A percentile compares a stretch with the other conserved stretches of the same genome.
These are phyloP conservation scores for Pezicula neosporulosa DNA, from an alignment of 2,329 filamentous ascomycete genomes.

Conservation along the genomic window DNA sequence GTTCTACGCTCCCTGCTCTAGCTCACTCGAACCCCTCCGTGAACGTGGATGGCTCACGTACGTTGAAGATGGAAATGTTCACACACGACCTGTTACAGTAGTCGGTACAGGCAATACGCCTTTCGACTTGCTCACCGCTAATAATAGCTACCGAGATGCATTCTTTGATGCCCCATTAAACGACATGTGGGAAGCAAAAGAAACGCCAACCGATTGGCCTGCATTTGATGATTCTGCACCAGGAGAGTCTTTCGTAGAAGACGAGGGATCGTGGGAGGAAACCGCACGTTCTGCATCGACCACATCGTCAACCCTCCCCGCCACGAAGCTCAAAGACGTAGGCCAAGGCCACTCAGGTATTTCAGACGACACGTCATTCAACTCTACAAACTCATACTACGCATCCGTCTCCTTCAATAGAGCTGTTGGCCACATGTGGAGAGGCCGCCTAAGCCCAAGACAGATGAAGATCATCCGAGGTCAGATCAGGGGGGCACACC, in stretches of 20 bases:
- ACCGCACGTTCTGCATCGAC: not conserved
- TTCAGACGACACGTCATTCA: slow-evolving; percentile 35
- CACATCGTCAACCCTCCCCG: not conserved
- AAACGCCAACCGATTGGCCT: slow-evolving; percentile 5
- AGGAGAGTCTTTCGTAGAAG: slow-evolving; percentile 10
- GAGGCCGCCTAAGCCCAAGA: slow-evolving; percentile 38
- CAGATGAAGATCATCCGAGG: slow-evolving; percentile 41
- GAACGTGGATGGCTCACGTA: slow-evolving; percentile 53
- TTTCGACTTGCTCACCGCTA: slow-evolving; percentile 51
- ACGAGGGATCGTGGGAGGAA: slow-evolving; percentile 18
- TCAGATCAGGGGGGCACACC: slow-evolving; percentile 45
- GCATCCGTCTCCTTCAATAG: slow-evolving; percentile 55
- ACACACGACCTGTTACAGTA: slow-evolving; percentile 59
- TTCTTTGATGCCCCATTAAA: slow-evolving; percentile 65
- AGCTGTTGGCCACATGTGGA: slow-evolving; percentile 47
- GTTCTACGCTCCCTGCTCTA: no score
- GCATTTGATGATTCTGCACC: slow-evolving; percentile 5
- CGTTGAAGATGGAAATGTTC: slow-evolving; percentile 46
- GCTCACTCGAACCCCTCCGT: slow-evolving; percentile 56
- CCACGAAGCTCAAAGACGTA: slow-evolving; percentile 8
- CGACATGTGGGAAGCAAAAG: slow-evolving; percentile 31
- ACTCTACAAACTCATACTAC: slow-evolving; percentile 60
- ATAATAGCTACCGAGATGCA: slow-evolving; percentile 52
- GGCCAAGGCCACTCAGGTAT: slow-evolving; percentile 42
- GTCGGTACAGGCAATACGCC: slow-evolving; percentile 65